These are phyloP conservation scores for Aspergillus transmontanensis DNA, from an alignment of 2,329 filamentous ascomycete genomes.

Conservation along the genomic window DNA sequence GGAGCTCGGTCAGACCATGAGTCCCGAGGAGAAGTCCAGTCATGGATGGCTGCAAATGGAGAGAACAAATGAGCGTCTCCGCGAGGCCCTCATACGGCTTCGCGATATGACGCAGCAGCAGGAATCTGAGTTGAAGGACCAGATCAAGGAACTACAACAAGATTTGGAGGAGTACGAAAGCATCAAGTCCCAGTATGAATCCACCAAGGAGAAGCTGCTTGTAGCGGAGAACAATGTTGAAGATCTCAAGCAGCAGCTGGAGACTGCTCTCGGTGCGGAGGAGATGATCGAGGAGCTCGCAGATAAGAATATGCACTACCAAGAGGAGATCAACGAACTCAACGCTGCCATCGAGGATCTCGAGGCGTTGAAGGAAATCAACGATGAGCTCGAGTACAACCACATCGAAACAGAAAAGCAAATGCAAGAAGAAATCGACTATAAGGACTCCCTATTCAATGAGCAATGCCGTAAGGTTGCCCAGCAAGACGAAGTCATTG, in stretches of 20 bases:
- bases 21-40: slow-evolving; percentile 81
- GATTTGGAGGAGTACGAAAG: slow-evolving; percentile 69
- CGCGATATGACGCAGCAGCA: slow-evolving; percentile 86
- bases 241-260: slow-evolving; percentile 86
- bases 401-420: slow-evolving; percentile 93
- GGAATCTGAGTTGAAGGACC: slow-evolving; percentile 74
- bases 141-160: slow-evolving; percentile 73
- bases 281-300: slow-evolving; percentile 93
- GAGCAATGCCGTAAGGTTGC: slow-evolving; percentile 74
- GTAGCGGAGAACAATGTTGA: slow-evolving; percentile 75
- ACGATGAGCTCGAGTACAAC: slow-evolving; percentile 91
- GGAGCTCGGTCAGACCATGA: slow-evolving; percentile 81
- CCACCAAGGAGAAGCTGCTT: slow-evolving; percentile 71
- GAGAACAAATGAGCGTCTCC: slow-evolving; percentile 81
- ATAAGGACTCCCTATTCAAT: slow-evolving; percentile 79
- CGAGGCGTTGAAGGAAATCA: slow-evolving; percentile 86
- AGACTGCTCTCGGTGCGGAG: slow-evolving; percentile 83
- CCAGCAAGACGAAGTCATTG: slow-evolving; percentile 77
- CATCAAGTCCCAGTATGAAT: slow-evolving; percentile 70
- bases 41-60: slow-evolving; percentile 92
- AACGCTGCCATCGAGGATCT: slow-evolving; percentile 82
- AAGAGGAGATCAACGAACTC: slow-evolving; percentile 81
- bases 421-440: slow-evolving; percentile 89
- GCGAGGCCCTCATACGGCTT: slow-evolving; percentile 80
- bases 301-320: slow-evolving; percentile 80